These are phyloP conservation scores for Fusarium agapanthi DNA, from an alignment of 2,329 filamentous ascomycete species.

Conservation along the genomic window DNA sequence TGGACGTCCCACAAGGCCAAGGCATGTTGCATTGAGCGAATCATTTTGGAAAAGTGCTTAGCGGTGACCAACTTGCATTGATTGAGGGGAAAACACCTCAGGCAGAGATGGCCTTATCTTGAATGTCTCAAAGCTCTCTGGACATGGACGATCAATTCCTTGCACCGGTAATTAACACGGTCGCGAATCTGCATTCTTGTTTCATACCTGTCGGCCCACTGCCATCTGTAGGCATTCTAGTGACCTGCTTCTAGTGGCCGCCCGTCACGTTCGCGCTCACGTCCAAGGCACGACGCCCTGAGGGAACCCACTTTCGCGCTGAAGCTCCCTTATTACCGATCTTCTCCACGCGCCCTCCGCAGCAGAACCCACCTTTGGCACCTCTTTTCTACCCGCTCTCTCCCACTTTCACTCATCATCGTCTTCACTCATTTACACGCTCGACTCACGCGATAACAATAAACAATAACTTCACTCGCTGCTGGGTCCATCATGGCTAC, in stretches of 20 bases:
- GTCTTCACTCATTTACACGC: slow-evolving; percentile 18
- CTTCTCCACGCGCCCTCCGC: slow-evolving; percentile 34
- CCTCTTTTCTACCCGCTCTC: slow-evolving; percentile 35
- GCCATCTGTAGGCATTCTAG: background rate
- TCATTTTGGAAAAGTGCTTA: slow-evolving; percentile 13
- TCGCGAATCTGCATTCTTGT: slow-evolving; percentile 12
- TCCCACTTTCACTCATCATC: slow-evolving; percentile 22
- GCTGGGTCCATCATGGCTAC: slow-evolving; percentile 58
- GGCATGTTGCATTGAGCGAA: slow-evolving; percentile 14
- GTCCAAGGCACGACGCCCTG: slow-evolving; percentile 26
- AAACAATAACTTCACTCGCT: slow-evolving; percentile 16
- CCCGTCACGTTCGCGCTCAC: slow-evolving; percentile 15
- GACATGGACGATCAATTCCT: background rate
- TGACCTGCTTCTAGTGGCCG: slow-evolving; percentile 1
- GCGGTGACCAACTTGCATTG: slow-evolving; percentile 26
- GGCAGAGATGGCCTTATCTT: slow-evolving; percentile 12
- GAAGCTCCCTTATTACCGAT: slow-evolving; percentile 33
- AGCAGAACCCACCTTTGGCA: slow-evolving; percentile 31
- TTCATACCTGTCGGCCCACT: background rate
- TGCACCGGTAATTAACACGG: background rate
- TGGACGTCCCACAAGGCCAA: slow-evolving; percentile 30
- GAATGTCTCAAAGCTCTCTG: background rate
- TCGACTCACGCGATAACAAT: slow-evolving; percentile 23
- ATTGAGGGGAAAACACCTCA: slow-evolving; percentile 27
- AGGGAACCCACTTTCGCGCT: slow-evolving; percentile 19